Base-by-base conservation (phyloP, 176 grass and related monocot genomes). In the Carex cristatella region DNA sequence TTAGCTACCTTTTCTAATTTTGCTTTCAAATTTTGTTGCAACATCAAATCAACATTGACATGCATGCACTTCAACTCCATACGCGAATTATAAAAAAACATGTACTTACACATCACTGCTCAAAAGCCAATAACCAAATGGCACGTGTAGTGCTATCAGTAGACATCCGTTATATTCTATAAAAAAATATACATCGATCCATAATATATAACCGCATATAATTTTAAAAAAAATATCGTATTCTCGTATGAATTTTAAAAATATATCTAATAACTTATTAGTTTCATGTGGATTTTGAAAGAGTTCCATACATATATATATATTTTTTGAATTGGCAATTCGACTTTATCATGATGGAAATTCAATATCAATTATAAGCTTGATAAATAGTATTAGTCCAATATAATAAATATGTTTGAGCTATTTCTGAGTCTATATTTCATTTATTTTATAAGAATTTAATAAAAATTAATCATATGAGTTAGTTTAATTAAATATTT, bases 41-140 rank as follows among this genome's bases (percentile, higher is more conserved):
- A 83, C 58, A 83, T 83, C 81, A 83, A 83, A 81, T 81, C 79
- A 81, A 81, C 58, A 81, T 65, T 81, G 79, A 81, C 79, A 81
- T 81, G 33, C 79, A 81, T 81, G 61, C 79, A 81, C 48, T 83
- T 83, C 42, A 68, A 83, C 48, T 65, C 40, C 63, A 66, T 33
- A 69, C 61, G 12, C 56, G 11, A 64, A 63, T 60, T 79, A 61
- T 62, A 62, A 61, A 53, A 30, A 76, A 28, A 74, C 12, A 74
- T 74, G 71, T 55, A 78, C 74, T 33, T 56, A 77, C 49, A 77
- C 49, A 13, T 77, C 23, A 77, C 51, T 56, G 33, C 4, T 56
- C 10, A 77, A 49, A 30, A 13, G 2, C 61, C 48, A 55, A 56
- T 54, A 77, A 77, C 13, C 73, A 56, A 76, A 56, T 33, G 27